Conservation (phyloP, 805 yeast species). For the Yamadazyma paraphyllophila region DNA sequence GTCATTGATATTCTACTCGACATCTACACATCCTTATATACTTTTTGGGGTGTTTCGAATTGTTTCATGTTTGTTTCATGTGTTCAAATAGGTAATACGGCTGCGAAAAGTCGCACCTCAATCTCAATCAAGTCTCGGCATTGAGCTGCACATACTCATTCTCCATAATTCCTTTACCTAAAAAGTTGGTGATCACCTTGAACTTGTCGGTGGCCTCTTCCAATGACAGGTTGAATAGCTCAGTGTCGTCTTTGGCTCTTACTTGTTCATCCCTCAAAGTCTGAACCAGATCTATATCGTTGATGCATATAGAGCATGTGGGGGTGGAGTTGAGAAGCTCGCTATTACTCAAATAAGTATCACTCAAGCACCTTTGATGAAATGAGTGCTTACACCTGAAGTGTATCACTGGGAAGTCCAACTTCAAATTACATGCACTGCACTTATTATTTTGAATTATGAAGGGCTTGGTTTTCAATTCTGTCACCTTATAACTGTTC, state of each 20-base stretch:
- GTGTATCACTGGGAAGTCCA: slow-evolving; percentile 79
- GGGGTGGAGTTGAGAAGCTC: slow-evolving; percentile 11
- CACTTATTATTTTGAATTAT: slow-evolving; percentile 65
- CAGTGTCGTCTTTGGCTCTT: slow-evolving; percentile 59
- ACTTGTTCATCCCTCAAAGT: slow-evolving; percentile 59
- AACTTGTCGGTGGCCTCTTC: slow-evolving; percentile 59
- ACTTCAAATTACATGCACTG: slow-evolving; percentile 56
- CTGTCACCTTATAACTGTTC: slow-evolving; percentile 53
- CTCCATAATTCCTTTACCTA: slow-evolving; percentile 87
- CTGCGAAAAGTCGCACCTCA: slow-evolving; percentile 5
- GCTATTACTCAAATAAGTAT: slow-evolving; percentile 28
- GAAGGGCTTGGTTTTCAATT: slow-evolving; percentile 44
- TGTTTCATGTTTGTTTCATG: slow-evolving; percentile 2
- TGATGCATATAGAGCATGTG: slow-evolving; percentile 71
- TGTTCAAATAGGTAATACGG: neutral
- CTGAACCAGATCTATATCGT: slow-evolving; percentile 65
- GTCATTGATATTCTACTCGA: neutral
- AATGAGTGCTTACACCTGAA: slow-evolving; percentile 85
- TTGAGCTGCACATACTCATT: slow-evolving; percentile 21
- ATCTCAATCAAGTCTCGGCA: slow-evolving; percentile 6
- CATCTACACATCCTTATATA: neutral
- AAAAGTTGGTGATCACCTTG: slow-evolving; percentile 72
- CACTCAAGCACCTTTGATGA: slow-evolving; percentile 75
- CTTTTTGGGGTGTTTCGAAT: neutral
- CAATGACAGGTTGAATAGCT: slow-evolving; percentile 59